Percentiles rank a stretch among this genome's conserved stretches.
Conservation (phyloP, 371 early-diverging fungal genomes). For the Entomophthora muscae region DNA sequence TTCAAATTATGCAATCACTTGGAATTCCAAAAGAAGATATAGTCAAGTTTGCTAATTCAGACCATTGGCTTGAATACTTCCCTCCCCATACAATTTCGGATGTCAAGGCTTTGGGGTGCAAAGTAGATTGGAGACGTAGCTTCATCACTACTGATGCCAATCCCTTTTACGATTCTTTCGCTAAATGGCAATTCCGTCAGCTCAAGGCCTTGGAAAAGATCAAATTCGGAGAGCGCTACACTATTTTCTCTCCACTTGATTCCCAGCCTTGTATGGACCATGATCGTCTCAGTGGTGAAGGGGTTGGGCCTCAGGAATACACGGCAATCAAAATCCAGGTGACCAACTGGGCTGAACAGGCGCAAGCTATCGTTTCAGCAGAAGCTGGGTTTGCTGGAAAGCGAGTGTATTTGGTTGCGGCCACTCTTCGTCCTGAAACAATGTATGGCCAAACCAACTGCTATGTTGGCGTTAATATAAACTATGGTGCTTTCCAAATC, state of each 20-base stretch:
- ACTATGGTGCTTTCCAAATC: constrained; percentile 72
- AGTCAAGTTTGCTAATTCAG: constrained; percentile 87
- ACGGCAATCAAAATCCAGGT: constrained; percentile 85
- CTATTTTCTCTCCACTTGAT: constrained; percentile 94
- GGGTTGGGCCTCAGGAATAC: constrained; percentile 92
- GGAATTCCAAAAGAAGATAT: constrained; percentile 85
- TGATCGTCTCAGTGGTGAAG: constrained; percentile 97
- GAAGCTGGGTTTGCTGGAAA: constrained; percentile 46
- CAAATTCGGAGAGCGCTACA: constrained; percentile 97
- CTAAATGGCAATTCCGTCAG: constrained; percentile 98
- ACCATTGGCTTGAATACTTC: constrained; percentile 94
- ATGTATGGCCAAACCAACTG: constrained; percentile 99
- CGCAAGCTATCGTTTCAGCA: constrained; percentile 25
- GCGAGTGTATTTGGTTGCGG: constrained; percentile 83
- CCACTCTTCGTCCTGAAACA: constrained; percentile 95
- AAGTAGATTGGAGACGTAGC: constrained; percentile 96
- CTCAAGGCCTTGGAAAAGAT: constrained; percentile 67
- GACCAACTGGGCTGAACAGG: constrained; percentile 30
- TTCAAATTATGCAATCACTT: constrained; percentile 87
- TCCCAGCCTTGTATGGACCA: constrained; percentile 99
- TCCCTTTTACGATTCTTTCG: constrained; percentile 98
- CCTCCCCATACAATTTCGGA: constrained; percentile 79
- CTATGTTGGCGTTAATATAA: constrained; percentile 80
- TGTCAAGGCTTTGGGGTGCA: constrained; percentile 69
- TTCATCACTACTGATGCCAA: constrained; percentile 99